Percentiles rank a stretch among this genome's conserved stretches.
Evolutionary conservation across 345 rosid species (phyloP).

Genomic region (Heritiera fomes): DNA sequence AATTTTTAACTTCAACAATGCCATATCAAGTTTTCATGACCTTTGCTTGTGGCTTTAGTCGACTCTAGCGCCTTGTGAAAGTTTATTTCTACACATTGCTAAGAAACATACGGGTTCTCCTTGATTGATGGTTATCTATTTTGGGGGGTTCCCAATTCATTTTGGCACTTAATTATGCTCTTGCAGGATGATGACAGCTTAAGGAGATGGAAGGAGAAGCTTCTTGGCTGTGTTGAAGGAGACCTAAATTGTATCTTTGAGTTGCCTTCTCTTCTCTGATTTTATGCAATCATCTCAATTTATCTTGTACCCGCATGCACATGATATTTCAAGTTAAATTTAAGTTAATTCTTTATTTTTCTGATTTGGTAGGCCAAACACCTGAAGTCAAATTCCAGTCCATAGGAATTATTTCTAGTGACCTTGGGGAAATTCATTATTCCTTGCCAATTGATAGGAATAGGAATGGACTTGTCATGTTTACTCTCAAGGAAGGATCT

Average conservation of each 20-base stretch:
- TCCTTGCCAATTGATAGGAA: slow-evolving; percentile 41
- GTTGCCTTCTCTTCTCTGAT: background rate
- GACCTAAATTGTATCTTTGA: slow-evolving; percentile 41
- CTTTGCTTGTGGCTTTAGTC: background rate
- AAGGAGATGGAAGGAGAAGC: slow-evolving; percentile 80
- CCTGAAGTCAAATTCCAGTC: slow-evolving; percentile 57
- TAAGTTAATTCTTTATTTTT: background rate
- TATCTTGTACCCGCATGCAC: background rate
- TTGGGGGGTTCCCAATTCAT: background rate
- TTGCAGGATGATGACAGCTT: slow-evolving; percentile 84
- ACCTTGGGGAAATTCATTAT: slow-evolving; percentile 42
- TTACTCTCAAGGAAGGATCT: slow-evolving; percentile 52
- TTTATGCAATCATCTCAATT: background rate
- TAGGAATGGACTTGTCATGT: slow-evolving; percentile 31
- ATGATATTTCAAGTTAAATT: background rate
- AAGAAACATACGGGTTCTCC: background rate
- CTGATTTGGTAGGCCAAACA: slow-evolving; percentile 37
- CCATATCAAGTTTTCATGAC: background rate
- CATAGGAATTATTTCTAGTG: slow-evolving; percentile 50
- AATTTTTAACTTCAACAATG: background rate
- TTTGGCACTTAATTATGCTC: slow-evolving; percentile 13
- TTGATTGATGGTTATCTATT: background rate
- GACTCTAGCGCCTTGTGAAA: background rate
- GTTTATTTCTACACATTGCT: background rate
- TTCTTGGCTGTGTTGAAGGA: slow-evolving; percentile 60